Evolutionary conservation across 805 yeast species (phyloP), one percentile per base, ranked within the genome.

Genomic region (Nakazawaea ernobii): DNA sequence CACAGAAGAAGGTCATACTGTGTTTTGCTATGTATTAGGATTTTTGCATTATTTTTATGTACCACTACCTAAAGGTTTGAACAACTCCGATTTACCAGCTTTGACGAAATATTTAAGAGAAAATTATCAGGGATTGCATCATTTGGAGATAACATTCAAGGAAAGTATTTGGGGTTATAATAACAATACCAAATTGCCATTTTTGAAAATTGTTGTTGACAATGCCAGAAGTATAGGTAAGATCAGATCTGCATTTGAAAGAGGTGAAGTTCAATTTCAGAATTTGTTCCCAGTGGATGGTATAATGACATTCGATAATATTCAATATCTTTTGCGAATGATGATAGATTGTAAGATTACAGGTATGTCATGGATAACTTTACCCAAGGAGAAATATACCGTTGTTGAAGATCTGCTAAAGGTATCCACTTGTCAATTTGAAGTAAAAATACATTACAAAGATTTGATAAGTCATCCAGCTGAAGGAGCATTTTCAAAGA

Each of bases 311-410:
- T 94, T 83, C 61, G 99, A 94, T 65, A 94, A 94, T 61, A 82
- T 94, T 51, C 88, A 90, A 48, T 95, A 85, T 61, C 70, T 89
- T 32, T 65, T 95, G 50, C 74, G 99, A 56, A 70, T 91, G 65
- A 89, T 94, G 94, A 80, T 94, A 39, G 99, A 94, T 66, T 84
- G 95, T 65, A 80, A 84, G 43, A 88, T 92, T 51, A 85, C 92
- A 1, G 95, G 99, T 35, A 94, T 94, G 99, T 86, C 95, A 26
- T 94, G 99, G 99, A 74, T 95, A 27, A 86, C 96, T 0, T 73
- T 92, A 26, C 97, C 98, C 0, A 77, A 73, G 48, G 80, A 81
- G 0, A 84, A 77, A 54, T 95, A 91, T 63, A 56, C 60, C 1
- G 42, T 81, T 52, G 72, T 80, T 2, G 52, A 55, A 2, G 55